Evolutionary conservation across 768 basidiomycete genomes (phyloP), one percentile per base, ranked within the genome.

Genomic region (Podaxis mareebaensis): DNA sequence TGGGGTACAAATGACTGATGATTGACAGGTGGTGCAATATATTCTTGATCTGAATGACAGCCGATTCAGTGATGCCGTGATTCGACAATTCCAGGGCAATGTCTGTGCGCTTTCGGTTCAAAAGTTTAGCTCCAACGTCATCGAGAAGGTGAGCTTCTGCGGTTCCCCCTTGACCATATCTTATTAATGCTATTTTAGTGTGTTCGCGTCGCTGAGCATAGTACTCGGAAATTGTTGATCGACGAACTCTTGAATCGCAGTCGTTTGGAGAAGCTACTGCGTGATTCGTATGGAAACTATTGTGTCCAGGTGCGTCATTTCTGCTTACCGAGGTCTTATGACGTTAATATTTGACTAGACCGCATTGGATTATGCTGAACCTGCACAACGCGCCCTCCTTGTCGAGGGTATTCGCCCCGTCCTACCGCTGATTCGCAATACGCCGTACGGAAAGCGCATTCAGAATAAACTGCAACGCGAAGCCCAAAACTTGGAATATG

Each of bases 381-480:
- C 95, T n/a, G 81, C 75, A 22, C 97, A 99, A 75, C 90, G 97
- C 64, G 87, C 90, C 4, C 83, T 95, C 66, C 88, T 99, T 26
- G 94, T 99, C 20, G 96, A 99, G 72, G 94, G 93, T 68, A 99
- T 99, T 74, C 91, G 97, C 55, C 97, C 97, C n/a, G 95, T 99
- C 65, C 84, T 99, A 26, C 97, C 97, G 2, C 84, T 98, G 70
- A 99, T 99, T 72, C 92, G 97, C 71, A 99, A 99, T 78, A 99
- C 97, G 10, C 97, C 97, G 6, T 99, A 99, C 70, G 97, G 97
- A 69, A 99, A 99, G 81, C 90, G 97, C 49, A 99, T 99, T 71
- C 96, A 98, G 77, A 96, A 95, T 81, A 98, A 98, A 78, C 81
- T 99, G 59, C 96, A 97, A 77, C 93, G 96, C 63, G 95, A 96